Evolutionary conservation across 352 stramenopile genomes (phyloP).

Genomic region (Halophytophthora batemanensis): DNA sequence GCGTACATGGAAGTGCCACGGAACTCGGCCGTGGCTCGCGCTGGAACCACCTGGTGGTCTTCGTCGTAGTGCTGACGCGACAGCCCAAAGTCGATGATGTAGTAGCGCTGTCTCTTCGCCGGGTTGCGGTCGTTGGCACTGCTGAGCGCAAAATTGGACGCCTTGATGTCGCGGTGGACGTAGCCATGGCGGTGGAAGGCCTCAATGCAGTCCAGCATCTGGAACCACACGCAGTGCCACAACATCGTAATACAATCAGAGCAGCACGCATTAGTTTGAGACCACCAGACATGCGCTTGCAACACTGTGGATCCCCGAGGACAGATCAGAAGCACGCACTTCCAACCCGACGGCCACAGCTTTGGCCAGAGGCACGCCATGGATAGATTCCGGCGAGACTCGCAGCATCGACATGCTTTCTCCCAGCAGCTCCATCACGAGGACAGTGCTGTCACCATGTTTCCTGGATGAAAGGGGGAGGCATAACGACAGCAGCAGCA

Average conservation of each 20-base stretch:
- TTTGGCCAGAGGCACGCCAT: conserved; percentile 69
- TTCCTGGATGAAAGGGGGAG: conserved; percentile 32
- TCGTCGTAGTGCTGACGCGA: conserved; percentile 75
- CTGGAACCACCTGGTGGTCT: conserved; percentile 55
- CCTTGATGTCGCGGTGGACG: conserved; percentile 89
- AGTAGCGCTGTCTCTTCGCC: conserved; percentile 53
- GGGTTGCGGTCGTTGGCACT: conserved; percentile 35
- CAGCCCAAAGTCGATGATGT: conserved; percentile 84
- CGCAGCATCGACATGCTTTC: conserved; percentile 89
- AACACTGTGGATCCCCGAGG: not conserved
- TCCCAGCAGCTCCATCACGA: conserved; percentile 87
- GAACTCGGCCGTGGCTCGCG: conserved; percentile 72
- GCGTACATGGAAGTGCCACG: conserved; percentile 88
- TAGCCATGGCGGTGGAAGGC: conserved; percentile 84
- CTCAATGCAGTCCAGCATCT: conserved; percentile 88
- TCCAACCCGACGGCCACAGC: conserved; percentile 73
- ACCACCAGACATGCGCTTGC: too few relatives aligned
- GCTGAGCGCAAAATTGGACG: conserved; percentile 84
- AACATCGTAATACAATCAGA: not conserved
- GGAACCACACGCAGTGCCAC: not conserved
- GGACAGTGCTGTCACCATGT: conserved; percentile 80
- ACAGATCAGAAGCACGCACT: conserved; percentile 7
- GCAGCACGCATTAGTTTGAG: too few relatives aligned
- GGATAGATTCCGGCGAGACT: conserved; percentile 71
- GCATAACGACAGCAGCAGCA: not conserved